A percentile compares a stretch with the other conserved stretches of the same genome.
These are phyloP conservation scores for Hyparrhenia diplandra DNA, from an alignment of 176 grass and related monocot species.

Conservation along the genomic window DNA sequence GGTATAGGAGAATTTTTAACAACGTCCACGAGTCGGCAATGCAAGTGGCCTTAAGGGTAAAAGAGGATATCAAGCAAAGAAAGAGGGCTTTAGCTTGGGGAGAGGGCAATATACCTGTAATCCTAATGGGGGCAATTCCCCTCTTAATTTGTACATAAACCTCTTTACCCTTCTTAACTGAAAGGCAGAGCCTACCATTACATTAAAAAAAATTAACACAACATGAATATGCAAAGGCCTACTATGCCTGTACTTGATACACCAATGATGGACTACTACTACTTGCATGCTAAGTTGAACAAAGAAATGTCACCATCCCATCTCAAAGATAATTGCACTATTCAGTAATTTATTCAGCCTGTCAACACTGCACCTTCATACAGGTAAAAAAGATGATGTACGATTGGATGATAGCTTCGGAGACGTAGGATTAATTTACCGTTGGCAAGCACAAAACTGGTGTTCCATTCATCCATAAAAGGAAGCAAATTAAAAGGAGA, in stretches of 20 bases:
- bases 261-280: background rate
- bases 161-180: too few relatives aligned
- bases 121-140: too few relatives aligned
- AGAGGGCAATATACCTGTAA: too few relatives aligned
- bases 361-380: background rate
- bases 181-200: too few relatives aligned
- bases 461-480: constrained; percentile 11
- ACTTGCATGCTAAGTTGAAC: background rate
- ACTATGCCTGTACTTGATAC: background rate
- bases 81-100: too few relatives aligned
- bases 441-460: background rate
- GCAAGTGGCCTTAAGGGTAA: too few relatives aligned
- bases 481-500: background rate
- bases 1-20: too few relatives aligned
- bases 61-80: too few relatives aligned
- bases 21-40: too few relatives aligned
- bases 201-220: background rate
- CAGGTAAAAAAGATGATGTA: background rate
- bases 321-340: background rate
- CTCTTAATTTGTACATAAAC: too few relatives aligned
- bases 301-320: background rate
- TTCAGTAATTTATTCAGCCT: background rate
- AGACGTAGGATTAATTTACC: background rate
- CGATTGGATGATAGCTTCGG: background rate
- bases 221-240: background rate